Conservation (phyloP, 441 rosid genomes). For the Omphalea diandra region DNA sequence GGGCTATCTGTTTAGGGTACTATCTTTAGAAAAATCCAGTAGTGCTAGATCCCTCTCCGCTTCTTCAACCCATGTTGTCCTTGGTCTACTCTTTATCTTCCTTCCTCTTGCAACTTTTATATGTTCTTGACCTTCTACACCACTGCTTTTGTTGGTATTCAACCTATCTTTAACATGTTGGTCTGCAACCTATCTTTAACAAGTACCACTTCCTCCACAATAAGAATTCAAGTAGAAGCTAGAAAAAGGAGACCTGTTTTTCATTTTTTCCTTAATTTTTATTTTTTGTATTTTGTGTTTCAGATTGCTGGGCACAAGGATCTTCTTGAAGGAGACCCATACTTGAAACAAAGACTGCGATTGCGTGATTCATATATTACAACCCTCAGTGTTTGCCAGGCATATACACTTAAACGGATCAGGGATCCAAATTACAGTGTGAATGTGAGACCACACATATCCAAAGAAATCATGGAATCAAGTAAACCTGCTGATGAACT, state of each 20-base stretch:
- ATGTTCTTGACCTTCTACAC: neutral
- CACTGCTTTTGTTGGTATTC: neutral
- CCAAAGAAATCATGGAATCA: conserved; percentile 61
- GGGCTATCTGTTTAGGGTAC: neutral
- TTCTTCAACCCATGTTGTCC: neutral
- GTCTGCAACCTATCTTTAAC: neutral
- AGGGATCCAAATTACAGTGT: conserved; percentile 77
- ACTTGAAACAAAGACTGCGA: conserved; percentile 85
- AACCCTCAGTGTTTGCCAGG: conserved; percentile 88
- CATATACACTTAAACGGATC: conserved; percentile 81
- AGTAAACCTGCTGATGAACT: conserved; percentile 72
- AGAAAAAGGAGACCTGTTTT: neutral
- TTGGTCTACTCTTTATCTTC: neutral
- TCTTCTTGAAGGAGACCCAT: conserved; percentile 89
- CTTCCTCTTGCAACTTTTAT: neutral
- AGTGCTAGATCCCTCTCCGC: neutral
- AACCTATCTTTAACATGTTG: neutral
- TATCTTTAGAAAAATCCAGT: neutral
- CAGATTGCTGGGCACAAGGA: conserved; percentile 90
- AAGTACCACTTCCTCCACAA: neutral
- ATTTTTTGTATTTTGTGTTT: neutral
- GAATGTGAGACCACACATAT: conserved; percentile 64
- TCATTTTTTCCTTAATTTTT: neutral
- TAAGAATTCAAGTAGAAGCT: neutral
- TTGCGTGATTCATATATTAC: conserved; percentile 89